Base-by-base conservation (phyloP, 495 filamentous ascomycete genomes). In the Penicillium canariense region DNA sequence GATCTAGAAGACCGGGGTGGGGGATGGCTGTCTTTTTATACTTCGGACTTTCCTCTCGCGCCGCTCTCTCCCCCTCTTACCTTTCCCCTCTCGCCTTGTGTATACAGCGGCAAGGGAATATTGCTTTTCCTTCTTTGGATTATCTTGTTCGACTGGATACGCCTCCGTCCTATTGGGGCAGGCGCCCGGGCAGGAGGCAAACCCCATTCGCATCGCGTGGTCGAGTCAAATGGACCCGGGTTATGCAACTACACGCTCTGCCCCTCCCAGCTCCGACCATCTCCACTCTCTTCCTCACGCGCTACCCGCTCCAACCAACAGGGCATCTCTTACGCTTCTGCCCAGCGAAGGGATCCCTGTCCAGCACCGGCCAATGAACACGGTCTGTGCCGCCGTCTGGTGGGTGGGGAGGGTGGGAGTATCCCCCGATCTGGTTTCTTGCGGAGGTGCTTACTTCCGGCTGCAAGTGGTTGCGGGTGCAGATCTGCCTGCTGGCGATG, bases 191-290 rank as follows among this genome's bases (percentile, higher is more conserved):
- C 14, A n/a, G n/a, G 36, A 51, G 32, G 26, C 47, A 50, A 46
- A 27, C 14, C 48, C 52, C 43, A 32, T 46, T 45, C 22, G 28
- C 48, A 60, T 63, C 60, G 63, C 54, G 59, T 68, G 59, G 62
- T 56, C 62, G 52, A 68, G 60, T 66, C 62, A 68, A 60, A 65
- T 52, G 51, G 38, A 46, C 47, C 28, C 42, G 30, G n/a, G 42
- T 15, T 28, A 50, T 50, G 28, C 55, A 49, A 43, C 38, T 18
- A 22, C 5, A 52, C 18, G 26, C 43, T 56, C 46, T 48, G 45
- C 30, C 50, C 48, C 40, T 50, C 46, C 34, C 50, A 22, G 49
- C 56, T 31, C 40, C 26, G 23, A 39, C 52, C 27, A 47, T 59
- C 45, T 56, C 35, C 38, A 25, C 27, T 38, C 27, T 28, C 20